Conservation (phyloP, 1,139 yeast genomes). For the Yamadazyma atlantica region DNA sequence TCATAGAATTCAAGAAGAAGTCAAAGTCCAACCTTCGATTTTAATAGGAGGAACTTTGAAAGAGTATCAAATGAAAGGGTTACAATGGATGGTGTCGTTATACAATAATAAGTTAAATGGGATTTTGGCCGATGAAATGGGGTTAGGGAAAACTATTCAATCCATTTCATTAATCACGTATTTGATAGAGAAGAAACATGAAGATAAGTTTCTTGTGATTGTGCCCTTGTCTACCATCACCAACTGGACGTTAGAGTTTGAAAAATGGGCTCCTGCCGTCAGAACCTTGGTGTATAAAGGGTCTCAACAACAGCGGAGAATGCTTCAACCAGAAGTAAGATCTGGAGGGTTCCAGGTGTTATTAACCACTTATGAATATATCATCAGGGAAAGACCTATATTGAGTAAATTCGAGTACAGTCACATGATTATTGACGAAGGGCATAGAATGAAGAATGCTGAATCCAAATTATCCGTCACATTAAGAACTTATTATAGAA, state of each 20-base stretch:
- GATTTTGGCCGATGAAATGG: slow-evolving; percentile 97
- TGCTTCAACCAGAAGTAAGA: slow-evolving; percentile 59
- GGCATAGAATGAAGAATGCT: slow-evolving; percentile 83
- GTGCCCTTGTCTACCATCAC: slow-evolving; percentile 84
- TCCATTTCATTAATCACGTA: slow-evolving; percentile 88
- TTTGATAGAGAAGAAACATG: slow-evolving; percentile 70
- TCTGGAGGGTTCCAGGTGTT: slow-evolving; percentile 72
- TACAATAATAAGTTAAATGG: slow-evolving; percentile 93
- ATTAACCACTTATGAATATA: slow-evolving; percentile 77
- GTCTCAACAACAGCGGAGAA: slow-evolving; percentile 67
- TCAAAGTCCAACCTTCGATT: slow-evolving; percentile 62
- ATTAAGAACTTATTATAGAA: slow-evolving; percentile 68
- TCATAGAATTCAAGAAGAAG: slow-evolving; percentile 67
- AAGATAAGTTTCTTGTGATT: slow-evolving; percentile 74
- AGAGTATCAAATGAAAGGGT: slow-evolving; percentile 90
- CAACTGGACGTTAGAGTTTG: slow-evolving; percentile 83
- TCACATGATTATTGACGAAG: slow-evolving; percentile 88
- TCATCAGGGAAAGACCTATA: slow-evolving; percentile 70
- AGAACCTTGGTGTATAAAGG: slow-evolving; percentile 74
- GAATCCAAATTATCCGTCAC: slow-evolving; percentile 73
- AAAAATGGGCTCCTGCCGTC: slow-evolving; percentile 81
- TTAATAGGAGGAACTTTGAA: slow-evolving; percentile 86
- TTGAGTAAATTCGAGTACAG: slow-evolving; percentile 73
- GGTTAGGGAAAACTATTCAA: slow-evolving; percentile 94
- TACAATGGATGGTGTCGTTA: slow-evolving; percentile 97